These are phyloP conservation scores for Colletotrichum eremochloae DNA, from an alignment of 2,329 filamentous ascomycete species.

Conservation along the genomic window DNA sequence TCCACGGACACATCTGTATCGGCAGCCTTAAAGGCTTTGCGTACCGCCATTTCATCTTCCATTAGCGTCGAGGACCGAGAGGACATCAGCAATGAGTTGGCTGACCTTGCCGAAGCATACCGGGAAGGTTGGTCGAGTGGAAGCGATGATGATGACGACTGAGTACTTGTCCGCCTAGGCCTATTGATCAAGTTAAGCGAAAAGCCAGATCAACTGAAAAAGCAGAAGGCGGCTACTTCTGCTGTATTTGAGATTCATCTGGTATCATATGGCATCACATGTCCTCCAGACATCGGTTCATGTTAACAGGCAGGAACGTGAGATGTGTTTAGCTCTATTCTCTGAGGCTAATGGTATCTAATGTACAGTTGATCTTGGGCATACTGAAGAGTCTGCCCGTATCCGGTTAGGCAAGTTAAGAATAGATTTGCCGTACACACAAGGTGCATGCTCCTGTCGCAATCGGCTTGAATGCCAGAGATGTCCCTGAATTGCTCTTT, in stretches of 20 bases:
- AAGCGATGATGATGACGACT: constrained; percentile 76
- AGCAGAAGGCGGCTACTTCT: background rate
- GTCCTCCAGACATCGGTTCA: background rate
- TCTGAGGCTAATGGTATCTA: constrained; percentile 22
- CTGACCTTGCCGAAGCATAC: constrained; percentile 88
- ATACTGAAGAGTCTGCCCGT: background rate
- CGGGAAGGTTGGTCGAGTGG: constrained; percentile 89
- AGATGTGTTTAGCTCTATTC: constrained; percentile 20
- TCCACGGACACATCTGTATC: constrained; percentile 83
- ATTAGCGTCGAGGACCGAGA: constrained; percentile 86
- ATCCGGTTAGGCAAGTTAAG: constrained; percentile 3
- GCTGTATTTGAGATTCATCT: background rate
- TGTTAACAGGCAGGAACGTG: background rate
- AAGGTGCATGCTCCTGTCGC: constrained; percentile 9
- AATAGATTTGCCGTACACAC: constrained; percentile 23
- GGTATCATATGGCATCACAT: background rate
- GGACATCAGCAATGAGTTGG: constrained; percentile 82
- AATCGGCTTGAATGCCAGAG: constrained; percentile 10
- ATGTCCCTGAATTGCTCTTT: constrained; percentile 38
- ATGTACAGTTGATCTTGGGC: constrained; percentile 17
- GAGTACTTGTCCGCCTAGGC: constrained; percentile 15
- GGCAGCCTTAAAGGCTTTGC: constrained; percentile 74
- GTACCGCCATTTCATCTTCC: constrained; percentile 72
- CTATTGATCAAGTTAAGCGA: background rate
- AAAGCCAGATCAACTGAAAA: background rate